A percentile compares a stretch with the other conserved stretches of the same genome.
phyloP scores from a whole-genome alignment of 495 filamentous ascomycete species.

The Wilcoxina mikolae region DNA sequence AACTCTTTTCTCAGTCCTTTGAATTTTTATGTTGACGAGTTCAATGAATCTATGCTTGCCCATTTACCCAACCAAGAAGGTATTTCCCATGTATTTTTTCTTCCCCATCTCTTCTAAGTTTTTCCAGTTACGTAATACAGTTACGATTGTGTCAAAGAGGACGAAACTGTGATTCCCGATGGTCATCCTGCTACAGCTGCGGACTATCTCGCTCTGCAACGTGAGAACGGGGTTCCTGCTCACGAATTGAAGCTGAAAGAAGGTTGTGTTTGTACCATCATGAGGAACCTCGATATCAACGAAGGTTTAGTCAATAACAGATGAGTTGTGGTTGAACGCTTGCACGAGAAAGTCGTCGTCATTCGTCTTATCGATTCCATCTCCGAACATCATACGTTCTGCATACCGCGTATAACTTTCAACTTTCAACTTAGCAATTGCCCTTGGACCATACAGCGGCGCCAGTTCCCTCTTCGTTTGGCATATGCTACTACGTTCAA shows the following conservation, averaged over 20 bases:
- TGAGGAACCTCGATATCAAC: slow-evolving; percentile 8
- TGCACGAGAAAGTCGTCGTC: background rate
- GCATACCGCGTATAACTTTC: slow-evolving; percentile 8
- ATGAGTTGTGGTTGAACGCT: background rate
- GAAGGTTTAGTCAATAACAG: slow-evolving; percentile 11
- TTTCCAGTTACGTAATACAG: background rate
- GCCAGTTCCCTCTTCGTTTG: slow-evolving; percentile 6
- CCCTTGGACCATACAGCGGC: slow-evolving; percentile 4
- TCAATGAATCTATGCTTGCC: slow-evolving; percentile 1
- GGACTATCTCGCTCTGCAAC: slow-evolving; percentile 1
- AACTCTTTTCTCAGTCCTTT: slow-evolving; percentile 2
- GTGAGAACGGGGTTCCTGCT: background rate
- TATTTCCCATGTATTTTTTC: background rate
- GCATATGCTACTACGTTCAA: slow-evolving; percentile 13
- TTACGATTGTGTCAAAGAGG: slow-evolving; percentile 9
- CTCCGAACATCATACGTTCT: background rate
- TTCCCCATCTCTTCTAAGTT: background rate
- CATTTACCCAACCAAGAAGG: background rate
- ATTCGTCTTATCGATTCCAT: background rate
- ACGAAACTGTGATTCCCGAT: background rate
- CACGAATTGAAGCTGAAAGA: slow-evolving; percentile 2
- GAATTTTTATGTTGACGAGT: slow-evolving; percentile 10
- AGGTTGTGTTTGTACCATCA: slow-evolving; percentile 4
- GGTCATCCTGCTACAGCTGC: background rate
- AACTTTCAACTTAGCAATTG: slow-evolving; percentile 4